Evolutionary conservation across 306 rosid species (phyloP).

Genomic region (Datisca glomerata): DNA sequence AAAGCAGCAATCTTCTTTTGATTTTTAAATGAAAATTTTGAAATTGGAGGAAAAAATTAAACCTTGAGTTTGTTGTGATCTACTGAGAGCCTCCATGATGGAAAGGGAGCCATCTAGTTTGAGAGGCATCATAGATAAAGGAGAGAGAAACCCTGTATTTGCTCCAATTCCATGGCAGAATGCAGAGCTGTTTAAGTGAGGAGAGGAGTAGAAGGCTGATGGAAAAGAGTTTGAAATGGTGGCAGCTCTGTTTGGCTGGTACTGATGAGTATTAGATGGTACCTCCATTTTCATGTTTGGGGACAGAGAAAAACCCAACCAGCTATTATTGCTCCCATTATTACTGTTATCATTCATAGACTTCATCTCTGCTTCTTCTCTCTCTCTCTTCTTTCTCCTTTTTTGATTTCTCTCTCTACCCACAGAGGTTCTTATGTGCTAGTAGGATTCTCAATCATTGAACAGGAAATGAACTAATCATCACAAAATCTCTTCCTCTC

Average conservation of each 20-base stretch:
- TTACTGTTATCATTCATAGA: constrained; percentile 32
- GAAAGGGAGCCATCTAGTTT: constrained; percentile 84
- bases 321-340: constrained; percentile 31
- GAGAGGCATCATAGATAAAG: constrained; percentile 67
- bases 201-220: constrained; percentile 26
- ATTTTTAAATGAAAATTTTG: background rate
- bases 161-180: constrained; percentile 36
- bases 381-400: background rate
- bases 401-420: too few relatives aligned
- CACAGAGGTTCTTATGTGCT: background rate
- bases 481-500: background rate
- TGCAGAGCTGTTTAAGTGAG: constrained; percentile 27
- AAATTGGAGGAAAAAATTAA: background rate
- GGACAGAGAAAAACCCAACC: constrained; percentile 83
- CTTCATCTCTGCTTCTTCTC: constrained; percentile 42
- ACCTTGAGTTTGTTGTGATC: constrained; percentile 73
- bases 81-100: constrained; percentile 74
- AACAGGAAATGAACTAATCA: background rate
- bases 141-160: constrained; percentile 34
- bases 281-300: constrained; percentile 85
- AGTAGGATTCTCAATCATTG: constrained; percentile 9
- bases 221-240: constrained; percentile 25
- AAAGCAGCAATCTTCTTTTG: background rate
- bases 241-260: constrained; percentile 8
- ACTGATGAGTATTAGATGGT: too few relatives aligned